These are phyloP conservation scores for Stachybotrys elegans DNA, from an alignment of 2,329 filamentous ascomycete species.

Conservation along the genomic window DNA sequence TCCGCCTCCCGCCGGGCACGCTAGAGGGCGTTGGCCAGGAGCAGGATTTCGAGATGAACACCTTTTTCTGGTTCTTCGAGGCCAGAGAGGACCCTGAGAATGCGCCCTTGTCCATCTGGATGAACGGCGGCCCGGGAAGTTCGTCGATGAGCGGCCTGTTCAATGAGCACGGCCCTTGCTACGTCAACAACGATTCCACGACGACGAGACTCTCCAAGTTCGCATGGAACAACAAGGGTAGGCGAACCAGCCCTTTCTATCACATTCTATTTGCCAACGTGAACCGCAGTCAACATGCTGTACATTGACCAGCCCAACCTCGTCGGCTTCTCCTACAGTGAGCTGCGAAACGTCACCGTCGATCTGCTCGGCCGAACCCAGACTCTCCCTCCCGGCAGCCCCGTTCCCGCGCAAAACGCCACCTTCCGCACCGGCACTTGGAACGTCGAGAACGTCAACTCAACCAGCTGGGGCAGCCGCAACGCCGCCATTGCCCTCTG, in stretches of 20 bases:
- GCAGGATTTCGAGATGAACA: constrained; percentile 12
- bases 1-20: constrained; percentile 27
- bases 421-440: constrained; percentile 21
- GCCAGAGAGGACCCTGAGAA: constrained; percentile 17
- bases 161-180: constrained; percentile 41
- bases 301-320: constrained; percentile 61
- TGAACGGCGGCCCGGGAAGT: constrained; percentile 55
- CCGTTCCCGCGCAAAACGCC: constrained; percentile 7
- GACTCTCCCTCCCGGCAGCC: constrained; percentile 4
- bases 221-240: constrained; percentile 53
- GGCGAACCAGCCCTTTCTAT: constrained; percentile 1
- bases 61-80: constrained; percentile 25
- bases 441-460: constrained; percentile 17
- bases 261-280: no score
- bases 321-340: constrained; percentile 23
- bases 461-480: constrained; percentile 21
- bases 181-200: constrained; percentile 42
- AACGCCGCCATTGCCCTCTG: constrained; percentile 37
- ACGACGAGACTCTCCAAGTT: constrained; percentile 52
- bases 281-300: constrained; percentile 55
- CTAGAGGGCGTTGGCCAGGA: constrained; percentile 5
- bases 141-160: constrained; percentile 16
- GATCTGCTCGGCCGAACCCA: constrained; percentile 7
- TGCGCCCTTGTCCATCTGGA: constrained; percentile 43
- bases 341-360: constrained; percentile 12